A percentile compares a stretch with the other conserved stretches of the same genome.
Conservation (phyloP, 2,329 filamentous ascomycete genomes). For the Nannizziopsis barbatae region DNA sequence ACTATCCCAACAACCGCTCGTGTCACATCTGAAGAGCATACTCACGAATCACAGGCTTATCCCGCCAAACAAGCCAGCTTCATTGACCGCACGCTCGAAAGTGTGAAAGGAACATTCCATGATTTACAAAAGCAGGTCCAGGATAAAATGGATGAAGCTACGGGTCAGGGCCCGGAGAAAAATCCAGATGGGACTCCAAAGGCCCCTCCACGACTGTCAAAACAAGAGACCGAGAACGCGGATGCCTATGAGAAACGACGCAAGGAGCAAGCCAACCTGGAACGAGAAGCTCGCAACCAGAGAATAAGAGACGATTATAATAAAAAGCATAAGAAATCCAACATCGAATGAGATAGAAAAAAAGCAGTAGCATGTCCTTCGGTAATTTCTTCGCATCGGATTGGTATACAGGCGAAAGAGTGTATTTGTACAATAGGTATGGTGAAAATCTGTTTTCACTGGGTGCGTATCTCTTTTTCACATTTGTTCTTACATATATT, state of each 20-base stretch:
- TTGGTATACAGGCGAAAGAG: too few relatives aligned
- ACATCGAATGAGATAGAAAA: constrained; percentile 3
- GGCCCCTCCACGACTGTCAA: constrained; percentile 20
- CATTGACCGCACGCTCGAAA: constrained; percentile 30
- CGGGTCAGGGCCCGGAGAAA: constrained; percentile 18
- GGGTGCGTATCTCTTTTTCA: too few relatives aligned
- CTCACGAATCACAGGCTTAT: constrained; percentile 8
- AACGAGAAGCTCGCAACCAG: constrained; percentile 27
- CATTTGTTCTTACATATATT: too few relatives aligned
- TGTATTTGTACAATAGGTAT: too few relatives aligned
- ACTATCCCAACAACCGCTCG: constrained; percentile 6
- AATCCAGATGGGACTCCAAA: constrained; percentile 18
- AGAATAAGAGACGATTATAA: constrained; percentile 8
- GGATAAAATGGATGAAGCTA: constrained; percentile 19
- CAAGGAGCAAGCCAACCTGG: constrained; percentile 21
- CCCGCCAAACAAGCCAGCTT: constrained; percentile 18
- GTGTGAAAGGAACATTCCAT: constrained; percentile 21
- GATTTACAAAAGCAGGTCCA: constrained; percentile 20
- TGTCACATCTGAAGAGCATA: constrained; percentile 14
- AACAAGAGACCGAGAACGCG: constrained; percentile 25
- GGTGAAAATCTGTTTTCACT: too few relatives aligned
- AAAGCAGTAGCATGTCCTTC: not conserved
- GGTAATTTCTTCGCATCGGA: too few relatives aligned
- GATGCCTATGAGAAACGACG: constrained; percentile 24
- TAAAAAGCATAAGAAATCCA: constrained; percentile 7